phyloP scores from a whole-genome alignment of 2,329 filamentous ascomycete species.

The Trichoderma sp. region DNA sequence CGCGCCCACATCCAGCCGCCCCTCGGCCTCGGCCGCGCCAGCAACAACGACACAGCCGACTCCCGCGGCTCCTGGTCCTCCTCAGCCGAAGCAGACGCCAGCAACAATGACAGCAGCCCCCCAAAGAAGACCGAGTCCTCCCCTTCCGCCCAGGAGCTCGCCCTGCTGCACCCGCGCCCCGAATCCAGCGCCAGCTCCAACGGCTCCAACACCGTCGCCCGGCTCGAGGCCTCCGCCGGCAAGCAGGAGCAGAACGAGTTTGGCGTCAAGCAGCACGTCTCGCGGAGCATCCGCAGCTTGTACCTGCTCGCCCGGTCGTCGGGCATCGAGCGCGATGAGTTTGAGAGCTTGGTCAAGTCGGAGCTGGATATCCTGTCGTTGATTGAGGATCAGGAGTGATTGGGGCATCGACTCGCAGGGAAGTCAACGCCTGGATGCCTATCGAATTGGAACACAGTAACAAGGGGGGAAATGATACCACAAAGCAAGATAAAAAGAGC shows the following conservation, averaged over 20 bases:
- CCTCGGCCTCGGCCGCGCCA: constrained; percentile 32
- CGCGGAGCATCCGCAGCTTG: constrained; percentile 74
- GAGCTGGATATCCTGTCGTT: constrained; percentile 72
- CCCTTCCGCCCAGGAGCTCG: constrained; percentile 43
- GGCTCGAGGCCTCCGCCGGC: constrained; percentile 58
- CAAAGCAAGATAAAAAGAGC: too few species aligned
- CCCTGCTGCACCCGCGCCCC: constrained; percentile 56
- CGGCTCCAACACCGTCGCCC: constrained; percentile 62
- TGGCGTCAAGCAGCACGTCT: constrained; percentile 77
- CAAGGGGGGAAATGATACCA: too few species aligned
- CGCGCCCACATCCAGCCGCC: constrained; percentile 41
- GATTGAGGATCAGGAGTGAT: constrained; percentile 60
- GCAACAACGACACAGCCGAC: constrained; percentile 24
- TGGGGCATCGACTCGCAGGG: too few species aligned
- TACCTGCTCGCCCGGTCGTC: constrained; percentile 69
- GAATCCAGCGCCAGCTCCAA: constrained; percentile 60
- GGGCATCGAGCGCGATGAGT: constrained; percentile 75
- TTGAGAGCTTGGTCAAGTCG: constrained; percentile 69
- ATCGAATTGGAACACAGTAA: too few species aligned
- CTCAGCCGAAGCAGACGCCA: constrained; percentile 46
- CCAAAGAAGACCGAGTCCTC: neutral
- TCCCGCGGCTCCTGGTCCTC: constrained; percentile 45
- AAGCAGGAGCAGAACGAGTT: constrained; percentile 67
- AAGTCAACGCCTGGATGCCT: too few species aligned
- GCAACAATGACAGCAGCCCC: constrained; percentile 25